Base-by-base conservation (phyloP, 768 basidiomycete species). In the Amanita pseudoporphyria region DNA sequence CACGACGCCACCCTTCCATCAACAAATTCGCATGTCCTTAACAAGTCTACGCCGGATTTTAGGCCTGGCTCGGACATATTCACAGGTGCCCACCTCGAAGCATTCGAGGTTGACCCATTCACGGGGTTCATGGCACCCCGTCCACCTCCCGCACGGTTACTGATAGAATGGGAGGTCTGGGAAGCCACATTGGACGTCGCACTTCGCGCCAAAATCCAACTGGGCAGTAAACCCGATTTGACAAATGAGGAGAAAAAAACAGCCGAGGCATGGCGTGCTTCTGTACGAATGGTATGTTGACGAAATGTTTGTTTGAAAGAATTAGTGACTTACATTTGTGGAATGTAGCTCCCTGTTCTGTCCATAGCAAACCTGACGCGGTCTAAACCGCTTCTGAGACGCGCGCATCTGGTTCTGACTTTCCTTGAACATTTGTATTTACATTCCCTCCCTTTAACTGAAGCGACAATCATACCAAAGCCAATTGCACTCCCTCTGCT, bases 101-200 rank as follows among this genome's bases (percentile, higher is more conserved):
- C 82, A 2, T 98, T 91, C 70, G 92, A 97, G 62, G 87, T 98
- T 52, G 91, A 94, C 62, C 82, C 84, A 9, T 72, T 81, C 13
- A 90, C 91, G 0, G 94, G 95, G 0, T 97, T 98, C 64, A 84
- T 97, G 79, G 87, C 94, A 2, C 83, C 87, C 0, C 71, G 78
- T 12, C 77, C 81, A 0, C 92, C 92, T 1, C 62, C 84, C 0
- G 56, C 66, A 6, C 76, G 84, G 18, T 72, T 95, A 1, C 81
- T 83, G 0, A 50, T 35, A 1, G 61, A 66, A 48, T 95, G 80
- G 78, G 81, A 79, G 38, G 59, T 67, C 39, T 97, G 89, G 92
- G 91, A 95, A 62, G 62, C 58, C 9, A 60, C 63, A 16, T 73
- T 84, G 2, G 78, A 77, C 44, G 67, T 61, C 13, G 84, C 79